Conservation (phyloP, 257 asterid genomes). For the Lavandula angustifolia region DNA sequence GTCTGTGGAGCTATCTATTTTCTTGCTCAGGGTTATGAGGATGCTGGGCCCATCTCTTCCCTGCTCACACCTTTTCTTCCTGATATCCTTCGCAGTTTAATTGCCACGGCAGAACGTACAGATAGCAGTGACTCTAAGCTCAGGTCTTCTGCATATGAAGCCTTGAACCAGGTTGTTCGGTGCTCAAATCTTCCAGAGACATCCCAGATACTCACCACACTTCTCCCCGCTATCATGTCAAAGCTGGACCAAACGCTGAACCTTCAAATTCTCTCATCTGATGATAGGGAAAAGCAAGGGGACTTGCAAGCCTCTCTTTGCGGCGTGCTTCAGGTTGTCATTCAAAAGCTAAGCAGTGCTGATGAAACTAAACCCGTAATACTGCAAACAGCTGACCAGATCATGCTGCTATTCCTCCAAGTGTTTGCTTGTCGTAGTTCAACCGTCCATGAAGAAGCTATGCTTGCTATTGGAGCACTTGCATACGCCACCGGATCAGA, state of each 20-base stretch:
- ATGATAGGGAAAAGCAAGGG: conserved; percentile 85
- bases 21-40: conserved; percentile 87
- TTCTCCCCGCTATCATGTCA: conserved; percentile 71
- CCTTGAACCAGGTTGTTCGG: conserved; percentile 76
- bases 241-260: conserved; percentile 62
- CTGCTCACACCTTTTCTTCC: conserved; percentile 64
- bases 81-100: conserved; percentile 54
- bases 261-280: conserved; percentile 61
- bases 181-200: conserved; percentile 70
- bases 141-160: conserved; percentile 70
- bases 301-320: conserved; percentile 86
- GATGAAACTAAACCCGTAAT: conserved; percentile 62
- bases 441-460: conserved; percentile 89
- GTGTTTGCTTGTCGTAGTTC: conserved; percentile 82
- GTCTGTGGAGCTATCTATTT: conserved; percentile 83
- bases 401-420: conserved; percentile 68
- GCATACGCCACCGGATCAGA: conserved; percentile 71
- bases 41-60: conserved; percentile 69
- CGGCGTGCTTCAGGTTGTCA: conserved; percentile 82
- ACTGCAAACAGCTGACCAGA: conserved; percentile 73
- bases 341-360: conserved; percentile 64
- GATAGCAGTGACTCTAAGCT: conserved; percentile 73
- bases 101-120: conserved; percentile 66
- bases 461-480: conserved; percentile 92
- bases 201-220: conserved; percentile 55